A percentile compares a stretch with the other conserved stretches of the same genome.
These are phyloP conservation scores for Cicer cuneatum DNA, from an alignment of 306 rosid species.

Conservation along the genomic window DNA sequence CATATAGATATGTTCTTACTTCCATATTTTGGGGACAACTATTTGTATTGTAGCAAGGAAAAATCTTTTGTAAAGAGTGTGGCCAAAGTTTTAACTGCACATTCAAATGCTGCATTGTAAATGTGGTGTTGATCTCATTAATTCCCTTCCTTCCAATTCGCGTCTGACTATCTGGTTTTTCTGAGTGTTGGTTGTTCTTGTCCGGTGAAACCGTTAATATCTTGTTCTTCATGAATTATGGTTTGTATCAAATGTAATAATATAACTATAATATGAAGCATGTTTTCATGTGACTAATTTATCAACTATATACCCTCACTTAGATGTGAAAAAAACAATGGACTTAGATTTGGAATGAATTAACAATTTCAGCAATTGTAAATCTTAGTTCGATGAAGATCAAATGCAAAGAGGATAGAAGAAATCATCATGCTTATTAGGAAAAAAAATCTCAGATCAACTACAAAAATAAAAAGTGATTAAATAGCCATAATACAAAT, in stretches of 20 bases:
- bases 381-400: too few relatives aligned
- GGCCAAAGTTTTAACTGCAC: slow-evolving; percentile 41
- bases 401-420: too few relatives aligned
- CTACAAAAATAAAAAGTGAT: too few relatives aligned
- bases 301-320: neutral
- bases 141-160: slow-evolving; percentile 10
- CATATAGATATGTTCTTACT: slow-evolving; percentile 53
- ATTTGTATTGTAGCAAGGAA: slow-evolving; percentile 54
- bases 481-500: too few relatives aligned
- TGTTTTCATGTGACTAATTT: neutral
- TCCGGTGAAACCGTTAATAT: slow-evolving; percentile 10
- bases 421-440: too few relatives aligned
- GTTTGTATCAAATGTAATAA: slow-evolving; percentile 39
- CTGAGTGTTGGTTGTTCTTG: neutral
- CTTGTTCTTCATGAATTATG: slow-evolving; percentile 36
- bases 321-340: neutral
- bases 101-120: slow-evolving; percentile 45
- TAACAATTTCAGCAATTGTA: too few relatives aligned
- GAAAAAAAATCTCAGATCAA: too few relatives aligned
- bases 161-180: neutral
- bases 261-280: slow-evolving; percentile 16
- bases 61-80: slow-evolving; percentile 49
- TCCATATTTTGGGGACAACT: slow-evolving; percentile 39
- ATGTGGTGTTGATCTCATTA: slow-evolving; percentile 44
- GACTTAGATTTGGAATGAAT: neutral